Conservation (phyloP, 495 filamentous ascomycete genomes). For the Saxophila tyrrhenica region DNA sequence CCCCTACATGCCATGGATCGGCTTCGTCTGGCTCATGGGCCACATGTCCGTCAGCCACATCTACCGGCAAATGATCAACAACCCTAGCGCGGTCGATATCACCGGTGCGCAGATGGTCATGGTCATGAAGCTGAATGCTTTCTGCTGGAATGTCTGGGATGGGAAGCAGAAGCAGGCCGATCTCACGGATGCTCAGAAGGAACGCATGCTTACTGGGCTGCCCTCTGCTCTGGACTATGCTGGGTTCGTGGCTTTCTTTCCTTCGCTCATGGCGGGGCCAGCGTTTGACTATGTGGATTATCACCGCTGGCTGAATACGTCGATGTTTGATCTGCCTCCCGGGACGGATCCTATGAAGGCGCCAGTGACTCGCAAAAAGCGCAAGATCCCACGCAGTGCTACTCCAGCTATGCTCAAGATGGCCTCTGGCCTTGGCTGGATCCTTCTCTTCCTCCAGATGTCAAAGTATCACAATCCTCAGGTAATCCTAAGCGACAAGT, state of each 20-base stretch:
- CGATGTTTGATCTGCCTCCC: conserved; percentile 80
- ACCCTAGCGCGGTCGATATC: conserved; percentile 63
- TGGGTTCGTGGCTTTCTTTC: conserved; percentile 92
- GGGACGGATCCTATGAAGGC: conserved; percentile 67
- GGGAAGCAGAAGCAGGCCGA: conserved; percentile 66
- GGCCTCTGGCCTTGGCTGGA: conserved; percentile 60
- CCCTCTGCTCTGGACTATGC: conserved; percentile 68
- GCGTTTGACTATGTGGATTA: conserved; percentile 93
- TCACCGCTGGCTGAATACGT: conserved; percentile 79
- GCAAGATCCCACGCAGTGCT: conserved; percentile 85
- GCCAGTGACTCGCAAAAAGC: conserved; percentile 78
- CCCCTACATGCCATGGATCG: conserved; percentile 98
- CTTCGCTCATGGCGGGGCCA: conserved; percentile 73
- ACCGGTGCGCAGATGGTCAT: conserved; percentile 92
- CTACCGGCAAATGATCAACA: conserved; percentile 57
- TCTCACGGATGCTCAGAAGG: conserved; percentile 76
- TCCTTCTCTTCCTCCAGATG: conserved; percentile 65
- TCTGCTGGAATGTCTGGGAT: conserved; percentile 96
- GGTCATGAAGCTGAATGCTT: conserved; percentile 94
- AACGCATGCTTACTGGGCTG: conserved; percentile 61
- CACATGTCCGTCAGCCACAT: conserved; percentile 91
- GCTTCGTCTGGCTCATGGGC: conserved; percentile 87
- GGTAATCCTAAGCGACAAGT: conserved; percentile 49
- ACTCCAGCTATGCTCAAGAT: conserved; percentile 75
- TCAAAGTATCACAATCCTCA: conserved; percentile 51